Percentiles rank a stretch among this genome's conserved stretches.
Conservation (phyloP, 108 stramenopile species). For the Nitzschia inconspicua region DNA sequence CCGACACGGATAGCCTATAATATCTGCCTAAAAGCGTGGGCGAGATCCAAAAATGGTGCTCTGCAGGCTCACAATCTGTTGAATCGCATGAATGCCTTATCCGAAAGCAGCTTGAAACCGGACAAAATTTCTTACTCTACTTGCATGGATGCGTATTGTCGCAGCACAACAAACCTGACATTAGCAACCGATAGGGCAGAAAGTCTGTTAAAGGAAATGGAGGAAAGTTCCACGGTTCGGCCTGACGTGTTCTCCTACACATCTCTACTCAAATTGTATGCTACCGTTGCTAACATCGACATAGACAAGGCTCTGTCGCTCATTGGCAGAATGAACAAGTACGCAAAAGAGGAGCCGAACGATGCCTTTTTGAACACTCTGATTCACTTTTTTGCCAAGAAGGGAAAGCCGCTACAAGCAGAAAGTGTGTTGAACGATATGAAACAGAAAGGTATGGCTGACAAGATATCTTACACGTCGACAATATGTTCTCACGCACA, state of each 20-base stretch:
- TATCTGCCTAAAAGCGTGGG: constrained; percentile 56
- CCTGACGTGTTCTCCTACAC: constrained; percentile 41
- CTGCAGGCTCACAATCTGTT: constrained; percentile 45
- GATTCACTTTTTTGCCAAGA: constrained; percentile 32
- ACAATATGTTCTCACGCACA: constrained; percentile 20
- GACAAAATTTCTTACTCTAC: constrained; percentile 58
- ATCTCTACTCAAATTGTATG: constrained; percentile 22
- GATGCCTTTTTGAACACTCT: constrained; percentile 28
- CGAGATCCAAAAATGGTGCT: constrained; percentile 42
- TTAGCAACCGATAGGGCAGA: constrained; percentile 21
- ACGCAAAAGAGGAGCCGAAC: constrained; percentile 28
- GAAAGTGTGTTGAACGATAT: constrained; percentile 14
- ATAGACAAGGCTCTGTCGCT: constrained; percentile 9
- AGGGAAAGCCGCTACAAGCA: constrained; percentile 14
- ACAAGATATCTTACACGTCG: constrained; percentile 16
- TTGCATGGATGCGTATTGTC: constrained; percentile 55
- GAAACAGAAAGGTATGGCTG: constrained; percentile 21
- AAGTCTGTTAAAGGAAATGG: constrained; percentile 26
- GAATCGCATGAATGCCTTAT: constrained; percentile 39
- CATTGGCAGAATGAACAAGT: constrained; percentile 22
- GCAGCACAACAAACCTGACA: constrained; percentile 1
- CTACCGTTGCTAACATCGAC: constrained; percentile 8
- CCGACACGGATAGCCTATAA: constrained; percentile 39
- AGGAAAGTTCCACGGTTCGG: constrained; percentile 32
- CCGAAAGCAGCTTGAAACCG: constrained; percentile 31